Base-by-base conservation (phyloP, 1,139 yeast species). In the Yamadazyma diospyri region DNA sequence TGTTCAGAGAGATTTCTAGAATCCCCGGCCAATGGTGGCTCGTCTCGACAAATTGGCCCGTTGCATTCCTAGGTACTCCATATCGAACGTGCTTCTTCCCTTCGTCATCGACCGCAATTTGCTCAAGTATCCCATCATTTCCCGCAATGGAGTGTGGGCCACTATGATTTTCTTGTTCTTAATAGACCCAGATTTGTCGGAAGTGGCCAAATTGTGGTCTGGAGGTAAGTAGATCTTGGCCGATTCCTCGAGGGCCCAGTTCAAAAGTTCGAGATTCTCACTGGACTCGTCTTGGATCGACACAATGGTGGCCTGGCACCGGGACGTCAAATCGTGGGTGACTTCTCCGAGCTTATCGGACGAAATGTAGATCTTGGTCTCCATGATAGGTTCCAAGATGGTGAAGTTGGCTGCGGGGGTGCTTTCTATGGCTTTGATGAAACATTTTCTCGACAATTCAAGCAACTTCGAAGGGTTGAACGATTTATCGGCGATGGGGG, bases 41-140 rank as follows among this genome's bases (percentile, higher is more conserved):
- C 34, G n/a, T 34, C 85, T 56, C 10, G 77, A 75, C 14, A 53
- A 53, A 2, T 70, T 60, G 1, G 79, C 78, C 36, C 76, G 59
- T 45, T 78, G 77, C 82, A 87, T 88, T 3, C 88, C 85, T 32
- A 69, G 58, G 44, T 81, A 84, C 14, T 75, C 72, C 95, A 88
- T 85, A 41, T 79, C 78, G 52, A 85, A 87, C 2, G 80, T 75
- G 3, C 94, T 95, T 33, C 95, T 69, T 1, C 98, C 98, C 51
- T 87, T 89, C 1, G 97, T 89, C 47, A 88, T 64, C 25, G 94
- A 81, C 49, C 97, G 64, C 30, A 92, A 61, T 37, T 76, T 78
- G 5, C 81, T 78, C 35, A 87, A 69, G 52, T 92, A 92, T 1
- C 97, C 95, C 35, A 89, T 75, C 96, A 92, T 88, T 43, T 83